Evolutionary conservation across 495 filamentous ascomycete genomes (phyloP), one percentile per base, ranked within the genome.

Genomic region (Letharia lupina): DNA sequence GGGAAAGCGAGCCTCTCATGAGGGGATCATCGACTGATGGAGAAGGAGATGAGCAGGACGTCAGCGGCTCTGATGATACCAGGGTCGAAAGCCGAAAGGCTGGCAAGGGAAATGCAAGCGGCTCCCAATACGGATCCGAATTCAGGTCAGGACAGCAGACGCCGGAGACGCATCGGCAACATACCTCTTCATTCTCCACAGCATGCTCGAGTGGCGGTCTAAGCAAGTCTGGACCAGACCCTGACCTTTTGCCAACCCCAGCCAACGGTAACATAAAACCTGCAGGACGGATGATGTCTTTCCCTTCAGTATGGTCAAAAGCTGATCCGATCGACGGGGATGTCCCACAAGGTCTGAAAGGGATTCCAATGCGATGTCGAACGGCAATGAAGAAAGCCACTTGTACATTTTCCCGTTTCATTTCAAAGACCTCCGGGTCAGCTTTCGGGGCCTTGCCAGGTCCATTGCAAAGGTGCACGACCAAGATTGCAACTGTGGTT

Each of bases 381-480:
- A 44, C 33, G 12, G 48, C 52, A 63, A 39, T 56, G 28, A 16
- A 54, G 23, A 60, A 63, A 45, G 20, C 41, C 35, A 33, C 6
- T 1, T 56, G 48, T 6, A 33, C 60, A 33, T 33, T 60, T 20
- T 59, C 18, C 41, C 35, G 15, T 9, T 50, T 37, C 10, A 23
- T 60, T 37, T 63, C 57, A 48, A 23, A 45, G 6, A 42, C 3
- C 57, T 54, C 59, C 60, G 39, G 40, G 66, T 52, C 40, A 37
- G 23, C 76, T 23, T 78, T 82, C 68, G 70, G 72, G 40, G 68
- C 59, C 23, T 80, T 96, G 12, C 91, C 91, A 8, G 64, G 63
- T 6, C 77, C 83, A 6, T 37, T 88, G 1, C 88, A 90, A 70
- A 82, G 76, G 33, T 63, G 70, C 1, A 73, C 93, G 6, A 73